phyloP scores from a whole-genome alignment of 768 basidiomycete genomes.

The Mycena rosella region DNA sequence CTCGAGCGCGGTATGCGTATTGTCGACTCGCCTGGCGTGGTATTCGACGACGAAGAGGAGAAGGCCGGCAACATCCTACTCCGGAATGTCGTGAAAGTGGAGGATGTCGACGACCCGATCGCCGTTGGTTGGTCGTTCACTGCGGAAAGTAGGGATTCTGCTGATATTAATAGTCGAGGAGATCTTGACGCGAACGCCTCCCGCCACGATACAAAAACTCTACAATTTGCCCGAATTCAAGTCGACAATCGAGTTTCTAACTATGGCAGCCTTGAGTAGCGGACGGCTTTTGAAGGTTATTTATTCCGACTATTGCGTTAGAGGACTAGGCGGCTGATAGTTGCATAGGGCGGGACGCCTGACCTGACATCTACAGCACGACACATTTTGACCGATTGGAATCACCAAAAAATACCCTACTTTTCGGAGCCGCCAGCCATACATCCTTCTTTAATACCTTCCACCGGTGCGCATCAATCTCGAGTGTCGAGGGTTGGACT shows the following conservation, averaged over 20 bases:
- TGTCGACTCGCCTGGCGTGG: slow-evolving; percentile 97
- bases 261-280: slow-evolving; percentile 86
- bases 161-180: slow-evolving; percentile 76
- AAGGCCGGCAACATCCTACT: slow-evolving; percentile 79
- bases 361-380: slow-evolving; percentile 88
- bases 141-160: not conserved
- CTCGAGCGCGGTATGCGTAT: slow-evolving; percentile 94
- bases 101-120: slow-evolving; percentile 92
- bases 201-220: slow-evolving; percentile 80
- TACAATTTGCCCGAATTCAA: slow-evolving; percentile 86
- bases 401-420: slow-evolving; percentile 95
- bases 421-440: slow-evolving; percentile 82
- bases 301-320: not conserved
- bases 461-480: slow-evolving; percentile 49
- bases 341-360: slow-evolving; percentile 87
- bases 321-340: not conserved
- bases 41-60: slow-evolving; percentile 86
- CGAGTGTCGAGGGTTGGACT: slow-evolving; percentile 1
- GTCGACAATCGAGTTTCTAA: slow-evolving; percentile 85
- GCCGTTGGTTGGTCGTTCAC: slow-evolving; percentile 75
- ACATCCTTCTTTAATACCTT: slow-evolving; percentile 83
- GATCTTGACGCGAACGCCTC: slow-evolving; percentile 81
- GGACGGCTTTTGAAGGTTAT: slow-evolving; percentile 87
- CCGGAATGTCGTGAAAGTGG: slow-evolving; percentile 91
- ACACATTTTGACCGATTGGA: slow-evolving; percentile 92